Evolutionary conservation across 2,329 filamentous ascomycete genomes (phyloP).

Genomic region (Claviceps sorghi): DNA sequence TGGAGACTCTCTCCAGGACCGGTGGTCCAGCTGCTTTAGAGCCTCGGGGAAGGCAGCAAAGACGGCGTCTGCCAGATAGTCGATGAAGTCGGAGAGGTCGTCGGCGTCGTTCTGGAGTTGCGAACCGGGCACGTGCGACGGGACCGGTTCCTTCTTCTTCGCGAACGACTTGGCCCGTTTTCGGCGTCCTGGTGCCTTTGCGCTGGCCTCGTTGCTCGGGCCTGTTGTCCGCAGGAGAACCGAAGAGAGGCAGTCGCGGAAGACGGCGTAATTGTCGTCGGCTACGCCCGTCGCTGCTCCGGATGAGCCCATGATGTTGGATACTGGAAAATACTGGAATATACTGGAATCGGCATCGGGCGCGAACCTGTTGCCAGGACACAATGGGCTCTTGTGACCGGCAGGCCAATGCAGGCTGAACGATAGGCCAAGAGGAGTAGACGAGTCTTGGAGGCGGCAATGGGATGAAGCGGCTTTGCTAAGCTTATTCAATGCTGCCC

Average conservation of each 20-base stretch:
- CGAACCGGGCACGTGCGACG: not conserved
- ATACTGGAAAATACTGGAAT: too few species aligned
- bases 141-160: not conserved
- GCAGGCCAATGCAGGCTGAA: not conserved
- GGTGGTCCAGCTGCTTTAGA: conserved; percentile 48
- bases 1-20: conserved; percentile 27
- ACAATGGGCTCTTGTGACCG: too few species aligned
- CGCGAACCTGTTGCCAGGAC: not conserved
- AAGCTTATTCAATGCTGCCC: too few species aligned
- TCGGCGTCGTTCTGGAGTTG: conserved; percentile 31
- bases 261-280: conserved; percentile 33
- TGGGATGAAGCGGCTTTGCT: not conserved
- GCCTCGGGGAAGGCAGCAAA: conserved; percentile 50
- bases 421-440: not conserved
- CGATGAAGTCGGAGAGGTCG: conserved; percentile 65
- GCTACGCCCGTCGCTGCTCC: not conserved
- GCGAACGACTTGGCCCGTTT: conserved; percentile 15
- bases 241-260: conserved; percentile 50
- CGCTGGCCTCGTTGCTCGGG: not conserved
- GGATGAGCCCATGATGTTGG: not conserved
- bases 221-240: not conserved
- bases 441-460: not conserved
- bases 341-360: not conserved
- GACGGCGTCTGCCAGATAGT: conserved; percentile 59
- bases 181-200: conserved; percentile 29